Base-by-base conservation (phyloP, 1,284 basidiomycete genomes). In the Tilletia setariae region DNA sequence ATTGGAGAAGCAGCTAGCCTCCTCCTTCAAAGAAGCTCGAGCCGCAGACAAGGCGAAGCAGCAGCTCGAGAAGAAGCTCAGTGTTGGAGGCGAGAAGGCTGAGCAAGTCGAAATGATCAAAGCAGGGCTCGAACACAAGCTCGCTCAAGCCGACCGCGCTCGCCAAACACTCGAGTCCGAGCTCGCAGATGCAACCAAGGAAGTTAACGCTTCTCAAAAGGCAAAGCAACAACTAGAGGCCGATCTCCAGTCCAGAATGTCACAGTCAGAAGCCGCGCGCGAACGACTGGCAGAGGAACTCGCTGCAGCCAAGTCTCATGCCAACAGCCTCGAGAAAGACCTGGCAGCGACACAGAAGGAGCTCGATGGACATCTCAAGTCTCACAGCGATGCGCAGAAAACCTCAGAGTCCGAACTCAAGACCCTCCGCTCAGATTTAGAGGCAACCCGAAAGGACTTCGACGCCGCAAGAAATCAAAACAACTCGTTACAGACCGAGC, bases 41-140 rank as follows among this genome's bases (percentile, higher is more conserved):
- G 32, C 32, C 23, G 13, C 51, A 13, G 42, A 65, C 46, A 65
- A 64, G 42, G 63, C 23, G 6, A 64, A 64, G 21, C n/a, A 47
- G 51, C 13, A 47, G 30, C 46, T 49, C 30, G 64, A 65, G 42
- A 44, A 65, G 64, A 65, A 65, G 21, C 42, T 65, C 47, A 64
- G 63, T 25, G 63, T 64, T 25, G 63, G 47, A n/a, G 63, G 47
- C 8, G 63, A 64, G 25, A 64, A 53, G 23, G 53, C 28, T 4
- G 53, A 59, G 25, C 16, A 59, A 13, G 7, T 28, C 53, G 53
- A 59, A 30, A 59, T 59, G 53, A 30, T 59, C 23, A 7, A 19
- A 7, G 53, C 53, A 6, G 53, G 53, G 16, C 53, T 59, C 53
- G 53, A 59, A 4, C 53, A 59, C 25, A 21, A 59, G 25, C 1